Evolutionary conservation across 345 rosid genomes (phyloP).

Genomic region (Salix arbutifolia): DNA sequence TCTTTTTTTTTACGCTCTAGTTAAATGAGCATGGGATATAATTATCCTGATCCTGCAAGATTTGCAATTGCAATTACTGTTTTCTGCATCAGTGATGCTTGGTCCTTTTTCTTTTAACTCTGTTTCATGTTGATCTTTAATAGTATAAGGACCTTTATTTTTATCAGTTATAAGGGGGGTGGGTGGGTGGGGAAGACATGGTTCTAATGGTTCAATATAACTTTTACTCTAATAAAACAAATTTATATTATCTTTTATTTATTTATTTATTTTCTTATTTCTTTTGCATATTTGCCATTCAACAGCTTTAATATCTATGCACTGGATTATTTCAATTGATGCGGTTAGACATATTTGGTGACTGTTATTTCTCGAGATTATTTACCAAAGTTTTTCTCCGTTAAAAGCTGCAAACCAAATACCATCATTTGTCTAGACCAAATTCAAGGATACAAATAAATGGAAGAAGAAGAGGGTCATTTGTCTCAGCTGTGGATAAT

Average conservation of each 20-base stretch:
- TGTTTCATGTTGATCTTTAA: background rate
- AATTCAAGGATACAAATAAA: constrained; percentile 15
- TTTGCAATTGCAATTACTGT: background rate
- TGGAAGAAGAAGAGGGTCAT: constrained; percentile 25
- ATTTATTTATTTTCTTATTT: background rate
- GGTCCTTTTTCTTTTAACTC: background rate
- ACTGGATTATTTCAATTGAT: background rate
- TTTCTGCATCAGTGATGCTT: background rate
- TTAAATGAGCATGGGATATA: background rate
- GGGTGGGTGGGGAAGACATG: too few species aligned
- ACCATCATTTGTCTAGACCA: constrained; percentile 23
- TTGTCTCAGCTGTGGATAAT: constrained; percentile 42
- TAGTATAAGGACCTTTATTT: background rate
- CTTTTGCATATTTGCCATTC: background rate
- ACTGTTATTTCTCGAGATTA: constrained; percentile 3
- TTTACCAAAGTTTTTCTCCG: constrained; percentile 11
- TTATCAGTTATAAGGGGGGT: background rate
- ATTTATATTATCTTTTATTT: background rate
- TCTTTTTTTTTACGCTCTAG: background rate
- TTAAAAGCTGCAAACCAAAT: constrained; percentile 30
- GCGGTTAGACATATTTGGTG: constrained; percentile 4
- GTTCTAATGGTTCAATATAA: background rate
- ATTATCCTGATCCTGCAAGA: background rate
- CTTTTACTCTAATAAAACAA: background rate
- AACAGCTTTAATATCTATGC: background rate